Evolutionary conservation across 306 rosid species (phyloP).

Genomic region (Vicia villosa): DNA sequence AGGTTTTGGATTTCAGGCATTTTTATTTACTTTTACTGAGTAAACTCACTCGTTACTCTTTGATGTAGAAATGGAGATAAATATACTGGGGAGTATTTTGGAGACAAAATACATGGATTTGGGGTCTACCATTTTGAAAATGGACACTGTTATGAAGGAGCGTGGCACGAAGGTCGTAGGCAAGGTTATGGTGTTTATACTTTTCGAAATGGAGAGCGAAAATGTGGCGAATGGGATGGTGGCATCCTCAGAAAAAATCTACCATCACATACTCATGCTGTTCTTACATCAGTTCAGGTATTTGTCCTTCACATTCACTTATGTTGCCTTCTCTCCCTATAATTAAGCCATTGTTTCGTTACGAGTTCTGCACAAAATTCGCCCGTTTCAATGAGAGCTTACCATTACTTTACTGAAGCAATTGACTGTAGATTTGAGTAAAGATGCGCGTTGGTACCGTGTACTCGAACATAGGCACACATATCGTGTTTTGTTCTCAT

Average conservation of each 20-base stretch:
- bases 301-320: neutral
- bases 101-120: slow-evolving; percentile 96
- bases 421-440: too few relatives aligned
- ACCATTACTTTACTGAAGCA: too few relatives aligned
- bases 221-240: slow-evolving; percentile 89
- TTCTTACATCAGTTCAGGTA: slow-evolving; percentile 78
- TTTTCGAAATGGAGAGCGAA: slow-evolving; percentile 65
- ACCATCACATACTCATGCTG: slow-evolving; percentile 50
- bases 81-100: slow-evolving; percentile 97
- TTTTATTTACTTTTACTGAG: neutral
- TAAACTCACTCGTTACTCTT: slow-evolving; percentile 35
- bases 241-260: slow-evolving; percentile 79
- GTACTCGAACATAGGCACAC: too few relatives aligned
- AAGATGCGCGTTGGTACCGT: too few relatives aligned
- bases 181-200: slow-evolving; percentile 83
- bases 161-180: slow-evolving; percentile 96
- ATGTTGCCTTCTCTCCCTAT: neutral
- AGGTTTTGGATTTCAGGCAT: neutral
- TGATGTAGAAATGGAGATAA: slow-evolving; percentile 88
- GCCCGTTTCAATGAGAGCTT: too few relatives aligned
- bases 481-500: neutral
- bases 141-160: slow-evolving; percentile 93
- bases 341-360: too few relatives aligned
- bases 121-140: slow-evolving; percentile 91
- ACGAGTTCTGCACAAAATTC: too few relatives aligned